Percentiles rank a stretch among this genome's conserved stretches.
These are phyloP conservation scores for Chytriomyces sp. DNA, from an alignment of 192 early-diverging fungal genomes.

Conservation along the genomic window DNA sequence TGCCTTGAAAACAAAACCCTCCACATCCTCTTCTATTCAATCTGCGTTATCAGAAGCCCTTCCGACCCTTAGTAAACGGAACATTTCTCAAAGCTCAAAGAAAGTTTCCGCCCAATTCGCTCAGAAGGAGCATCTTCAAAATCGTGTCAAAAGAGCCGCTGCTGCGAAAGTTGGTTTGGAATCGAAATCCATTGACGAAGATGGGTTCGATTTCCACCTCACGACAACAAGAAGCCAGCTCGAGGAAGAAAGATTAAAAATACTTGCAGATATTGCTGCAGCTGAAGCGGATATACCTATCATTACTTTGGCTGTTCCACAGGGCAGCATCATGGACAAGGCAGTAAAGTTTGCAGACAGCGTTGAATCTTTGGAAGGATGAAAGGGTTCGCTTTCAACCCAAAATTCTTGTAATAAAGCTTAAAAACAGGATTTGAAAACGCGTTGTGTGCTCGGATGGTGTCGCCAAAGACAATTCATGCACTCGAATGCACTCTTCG, in stretches of 20 bases:
- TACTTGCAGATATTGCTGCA: constrained; percentile 5
- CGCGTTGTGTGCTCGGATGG: no score
- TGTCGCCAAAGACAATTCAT: no score
- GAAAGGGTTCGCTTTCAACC: background rate
- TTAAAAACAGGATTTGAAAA: constrained; percentile 30
- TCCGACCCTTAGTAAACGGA: background rate
- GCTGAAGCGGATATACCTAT: background rate
- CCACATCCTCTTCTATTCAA: background rate
- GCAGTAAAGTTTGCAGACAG: constrained; percentile 2
- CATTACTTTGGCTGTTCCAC: background rate
- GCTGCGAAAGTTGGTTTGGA: background rate
- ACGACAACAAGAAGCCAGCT: background rate
- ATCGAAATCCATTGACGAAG: background rate
- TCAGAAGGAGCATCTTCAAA: background rate
- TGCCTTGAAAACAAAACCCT: background rate
- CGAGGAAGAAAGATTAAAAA: background rate
- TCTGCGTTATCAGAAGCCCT: background rate
- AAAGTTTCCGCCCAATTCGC: background rate
- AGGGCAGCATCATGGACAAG: background rate
- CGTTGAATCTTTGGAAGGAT: background rate
- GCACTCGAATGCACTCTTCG: no score
- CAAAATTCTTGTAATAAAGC: no score
- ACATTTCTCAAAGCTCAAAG: background rate
- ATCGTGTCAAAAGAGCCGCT: background rate
- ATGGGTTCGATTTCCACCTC: background rate